Conservation (phyloP, 441 rosid species). For the Metrosideros polymorpha region DNA sequence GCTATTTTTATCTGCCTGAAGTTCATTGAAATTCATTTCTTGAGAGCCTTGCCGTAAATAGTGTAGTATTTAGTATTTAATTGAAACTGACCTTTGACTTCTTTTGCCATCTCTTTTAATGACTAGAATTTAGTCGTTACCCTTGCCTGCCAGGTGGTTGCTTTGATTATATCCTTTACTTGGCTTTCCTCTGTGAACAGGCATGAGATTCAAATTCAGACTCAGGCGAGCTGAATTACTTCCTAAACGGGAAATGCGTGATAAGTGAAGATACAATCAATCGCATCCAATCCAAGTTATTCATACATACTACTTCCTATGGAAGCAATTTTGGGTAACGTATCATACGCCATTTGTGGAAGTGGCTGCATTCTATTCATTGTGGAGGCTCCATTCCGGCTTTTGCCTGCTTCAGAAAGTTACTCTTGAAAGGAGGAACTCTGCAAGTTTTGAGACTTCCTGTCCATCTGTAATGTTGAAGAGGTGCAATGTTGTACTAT, state of each 20-base stretch:
- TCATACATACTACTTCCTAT: not conserved
- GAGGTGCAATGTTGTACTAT: not conserved
- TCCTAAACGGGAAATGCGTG: slow-evolving; percentile 73
- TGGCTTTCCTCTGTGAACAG: slow-evolving; percentile 20
- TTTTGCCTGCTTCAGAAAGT: not conserved
- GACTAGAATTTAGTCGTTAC: not conserved
- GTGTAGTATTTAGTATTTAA: not conserved
- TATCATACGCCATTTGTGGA: not conserved
- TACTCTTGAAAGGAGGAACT: not conserved
- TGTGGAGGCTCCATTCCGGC: not conserved
- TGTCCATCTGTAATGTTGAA: not conserved
- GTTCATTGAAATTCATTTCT: not conserved
- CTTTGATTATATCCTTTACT: not conserved
- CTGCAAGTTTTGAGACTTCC: not conserved
- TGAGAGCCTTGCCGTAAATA: not conserved
- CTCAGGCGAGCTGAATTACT: slow-evolving; percentile 68
- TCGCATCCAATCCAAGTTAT: not conserved
- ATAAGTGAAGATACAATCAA: slow-evolving; percentile 29
- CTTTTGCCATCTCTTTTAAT: not conserved
- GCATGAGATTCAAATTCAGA: slow-evolving; percentile 64
- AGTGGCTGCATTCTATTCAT: not conserved
- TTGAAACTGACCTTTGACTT: not conserved
- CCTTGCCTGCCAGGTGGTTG: not conserved
- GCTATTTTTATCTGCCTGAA: not conserved
- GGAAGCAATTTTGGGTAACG: not conserved